Evolutionary conservation across 2,329 filamentous ascomycete species (phyloP).

Genomic region (Atkinsonella texensis): DNA sequence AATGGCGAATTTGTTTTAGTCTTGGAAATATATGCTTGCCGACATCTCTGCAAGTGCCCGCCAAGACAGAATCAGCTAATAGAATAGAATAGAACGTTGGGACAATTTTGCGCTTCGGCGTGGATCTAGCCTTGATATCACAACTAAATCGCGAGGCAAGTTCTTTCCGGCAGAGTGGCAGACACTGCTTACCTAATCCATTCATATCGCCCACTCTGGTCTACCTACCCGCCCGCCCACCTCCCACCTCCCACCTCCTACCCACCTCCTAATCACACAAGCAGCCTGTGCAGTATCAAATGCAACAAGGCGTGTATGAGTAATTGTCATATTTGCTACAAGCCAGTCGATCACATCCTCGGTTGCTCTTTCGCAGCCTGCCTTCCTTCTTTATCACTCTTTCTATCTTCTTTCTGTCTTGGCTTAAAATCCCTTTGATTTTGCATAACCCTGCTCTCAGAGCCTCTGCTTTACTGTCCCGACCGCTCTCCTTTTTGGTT

Average conservation of each 20-base stretch:
- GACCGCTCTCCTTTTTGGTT: constrained; percentile 1
- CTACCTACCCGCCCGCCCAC: not conserved
- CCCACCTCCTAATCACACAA: constrained; percentile 20
- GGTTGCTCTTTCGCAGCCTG: not conserved
- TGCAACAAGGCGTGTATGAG: constrained; percentile 14
- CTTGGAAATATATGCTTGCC: not conserved
- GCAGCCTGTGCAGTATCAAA: constrained; percentile 12
- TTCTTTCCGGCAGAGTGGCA: too few species aligned
- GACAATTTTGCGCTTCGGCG: too few species aligned
- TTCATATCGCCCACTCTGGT: too few species aligned
- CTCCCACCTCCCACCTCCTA: constrained; percentile 16
- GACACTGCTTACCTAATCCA: constrained; percentile 14
- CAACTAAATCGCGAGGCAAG: too few species aligned
- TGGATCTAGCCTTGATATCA: too few species aligned
- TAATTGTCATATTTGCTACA: constrained; percentile 1
- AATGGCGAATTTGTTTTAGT: not conserved
- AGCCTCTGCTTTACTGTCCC: not conserved
- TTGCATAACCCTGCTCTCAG: not conserved
- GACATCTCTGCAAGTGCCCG: too few species aligned
- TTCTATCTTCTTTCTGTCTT: not conserved
- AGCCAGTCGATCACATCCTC: not conserved
- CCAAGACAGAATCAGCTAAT: too few species aligned
- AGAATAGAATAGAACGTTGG: too few species aligned
- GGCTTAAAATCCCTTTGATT: not conserved
- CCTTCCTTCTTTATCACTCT: not conserved